phyloP scores from a whole-genome alignment of 2,329 filamentous ascomycete genomes.

The Venturia pyrina region DNA sequence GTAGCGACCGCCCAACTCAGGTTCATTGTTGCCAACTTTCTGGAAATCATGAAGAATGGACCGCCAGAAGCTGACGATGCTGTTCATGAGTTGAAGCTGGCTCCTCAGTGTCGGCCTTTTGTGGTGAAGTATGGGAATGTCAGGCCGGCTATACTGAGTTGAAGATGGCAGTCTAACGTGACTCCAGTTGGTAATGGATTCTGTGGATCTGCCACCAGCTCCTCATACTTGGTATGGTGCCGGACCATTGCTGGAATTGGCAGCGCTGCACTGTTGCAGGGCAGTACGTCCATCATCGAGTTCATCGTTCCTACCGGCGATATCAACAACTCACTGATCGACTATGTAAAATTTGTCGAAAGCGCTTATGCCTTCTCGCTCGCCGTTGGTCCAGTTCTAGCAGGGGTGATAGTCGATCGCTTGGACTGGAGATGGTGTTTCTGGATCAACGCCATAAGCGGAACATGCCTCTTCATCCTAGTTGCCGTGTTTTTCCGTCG shows the following conservation, averaged over 20 bases:
- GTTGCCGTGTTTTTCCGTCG: slow-evolving; percentile 23
- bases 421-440: slow-evolving; percentile 43
- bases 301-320: neutral
- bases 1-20: neutral
- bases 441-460: slow-evolving; percentile 33
- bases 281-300: neutral
- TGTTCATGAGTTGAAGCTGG: neutral
- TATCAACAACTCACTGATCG: neutral
- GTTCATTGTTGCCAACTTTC: neutral
- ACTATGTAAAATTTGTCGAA: slow-evolving; percentile 14
- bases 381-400: slow-evolving; percentile 42
- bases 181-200: neutral
- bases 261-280: neutral
- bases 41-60: neutral
- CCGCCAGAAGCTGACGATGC: neutral
- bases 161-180: neutral
- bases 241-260: neutral
- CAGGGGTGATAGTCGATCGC: slow-evolving; percentile 38
- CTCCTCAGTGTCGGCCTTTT: neutral
- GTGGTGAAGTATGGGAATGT: neutral
- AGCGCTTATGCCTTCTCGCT: slow-evolving; percentile 45
- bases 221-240: neutral
- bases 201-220: neutral
- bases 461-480: slow-evolving; percentile 45
- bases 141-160: neutral